Evolutionary conservation across 371 early-diverging fungal species (phyloP), one percentile per base, ranked within the genome.

Genomic region (Mortierella polycephala): DNA sequence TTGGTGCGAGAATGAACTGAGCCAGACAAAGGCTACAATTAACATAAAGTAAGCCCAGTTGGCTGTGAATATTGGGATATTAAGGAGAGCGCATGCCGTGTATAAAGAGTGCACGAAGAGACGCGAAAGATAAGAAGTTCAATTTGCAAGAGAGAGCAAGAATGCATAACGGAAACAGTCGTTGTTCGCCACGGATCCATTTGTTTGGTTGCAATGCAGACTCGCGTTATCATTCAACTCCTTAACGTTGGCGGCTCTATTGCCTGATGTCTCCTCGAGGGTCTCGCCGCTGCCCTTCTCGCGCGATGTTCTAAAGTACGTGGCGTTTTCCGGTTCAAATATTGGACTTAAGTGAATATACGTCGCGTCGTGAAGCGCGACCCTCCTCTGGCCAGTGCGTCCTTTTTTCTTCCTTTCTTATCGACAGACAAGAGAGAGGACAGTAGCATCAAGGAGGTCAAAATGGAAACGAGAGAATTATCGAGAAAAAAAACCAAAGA

Each of bases 11-110:
- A 66, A 66, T 7, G 67, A 56, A 53, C 57, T 56, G 72, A 66
- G 62, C 72, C 67, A 71, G 30, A 64, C 50, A 44, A 64, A 59
- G n/a, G 64, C 64, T 9, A 64, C 49, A n/a, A 64, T 53, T 30
- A 71, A 37, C 13, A 52, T 57, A 23, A 71, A 64, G 60, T 71
- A 64, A 4, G 64, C 71, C 64, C 71, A 71, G 21, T 64, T 64
- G 20, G 64, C 71, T 71, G 37, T 13, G 7, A 5, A 18, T 49
- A 11, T 18, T 1, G 20, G 30, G n/a, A n/a, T n/a, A n/a, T n/a
- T n/a, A n/a, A n/a, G n/a, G n/a, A n/a, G n/a, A n/a, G n/a, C n/a
- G n/a, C n/a, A n/a, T n/a, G n/a, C n/a, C n/a, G n/a, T n/a, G n/a
- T n/a, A n/a, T n/a, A n/a, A n/a, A n/a, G n/a, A n/a, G n/a, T n/a